Conservation (phyloP, 306 rosid genomes). For the Cyamopsis tetragonoloba region DNA sequence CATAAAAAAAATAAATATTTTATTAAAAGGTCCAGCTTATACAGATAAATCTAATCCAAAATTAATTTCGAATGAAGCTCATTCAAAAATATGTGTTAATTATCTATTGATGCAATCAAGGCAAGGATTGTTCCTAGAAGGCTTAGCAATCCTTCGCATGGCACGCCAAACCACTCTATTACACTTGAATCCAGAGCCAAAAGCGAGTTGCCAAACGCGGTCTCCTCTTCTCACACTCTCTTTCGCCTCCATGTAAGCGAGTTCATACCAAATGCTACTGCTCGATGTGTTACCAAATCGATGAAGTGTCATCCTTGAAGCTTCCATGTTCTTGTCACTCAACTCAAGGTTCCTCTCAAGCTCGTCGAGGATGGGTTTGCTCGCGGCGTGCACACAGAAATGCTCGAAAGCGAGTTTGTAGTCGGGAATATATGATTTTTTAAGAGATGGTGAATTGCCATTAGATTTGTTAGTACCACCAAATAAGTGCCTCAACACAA, state of each 20-base stretch:
- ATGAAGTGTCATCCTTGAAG: conserved; percentile 81
- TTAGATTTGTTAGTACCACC: conserved; percentile 39
- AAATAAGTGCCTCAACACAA: conserved; percentile 71
- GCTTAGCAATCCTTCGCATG: conserved; percentile 54
- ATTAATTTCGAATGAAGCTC: too few relatives aligned
- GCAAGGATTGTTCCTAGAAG: conserved; percentile 65
- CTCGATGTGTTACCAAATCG: conserved; percentile 96
- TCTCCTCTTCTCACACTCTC: conserved; percentile 75
- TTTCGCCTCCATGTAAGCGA: conserved; percentile 89
- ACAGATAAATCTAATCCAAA: too few relatives aligned
- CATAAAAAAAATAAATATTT: too few relatives aligned
- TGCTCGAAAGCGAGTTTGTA: conserved; percentile 93
- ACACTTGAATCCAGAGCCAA: conserved; percentile 96
- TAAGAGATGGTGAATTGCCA: conserved; percentile 24
- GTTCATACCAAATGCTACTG: conserved; percentile 93
- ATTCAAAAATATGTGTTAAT: too few relatives aligned
- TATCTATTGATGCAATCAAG: conserved; percentile 68
- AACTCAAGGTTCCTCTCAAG: conserved; percentile 84
- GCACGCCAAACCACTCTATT: conserved; percentile 86
- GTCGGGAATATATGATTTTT: conserved; percentile 87
- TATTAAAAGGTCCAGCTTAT: too few relatives aligned
- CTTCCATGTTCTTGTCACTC: conserved; percentile 75
- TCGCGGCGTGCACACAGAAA: conserved; percentile 87
- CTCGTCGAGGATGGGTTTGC: conserved; percentile 74
- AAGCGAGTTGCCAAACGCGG: conserved; percentile 89